A percentile compares a stretch with the other conserved stretches of the same genome.
Evolutionary conservation across 331 rosid species (phyloP).

Genomic region (Quercus tomentella): DNA sequence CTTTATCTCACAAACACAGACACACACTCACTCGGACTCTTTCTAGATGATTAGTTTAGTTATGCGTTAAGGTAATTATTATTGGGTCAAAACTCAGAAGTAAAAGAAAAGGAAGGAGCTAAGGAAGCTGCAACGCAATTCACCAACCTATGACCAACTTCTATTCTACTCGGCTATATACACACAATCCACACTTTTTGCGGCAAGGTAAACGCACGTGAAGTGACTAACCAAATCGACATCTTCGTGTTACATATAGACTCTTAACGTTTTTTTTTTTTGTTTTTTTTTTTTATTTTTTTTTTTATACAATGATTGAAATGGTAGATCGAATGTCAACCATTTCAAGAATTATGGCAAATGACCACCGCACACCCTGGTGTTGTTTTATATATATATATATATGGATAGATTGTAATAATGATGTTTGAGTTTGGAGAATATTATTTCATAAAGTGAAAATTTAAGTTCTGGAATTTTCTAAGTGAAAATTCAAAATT

Average conservation of each 20-base stretch:
- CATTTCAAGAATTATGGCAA: too few species aligned
- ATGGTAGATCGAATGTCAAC: too few species aligned
- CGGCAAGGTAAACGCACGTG: neutral
- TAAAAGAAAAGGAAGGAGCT: neutral
- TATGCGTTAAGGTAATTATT: too few species aligned
- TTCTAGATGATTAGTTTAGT: neutral
- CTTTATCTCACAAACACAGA: neutral
- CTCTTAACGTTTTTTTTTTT: neutral
- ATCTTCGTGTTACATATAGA: neutral
- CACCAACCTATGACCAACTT: neutral
- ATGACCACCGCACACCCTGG: too few species aligned
- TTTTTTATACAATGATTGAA: too few species aligned
- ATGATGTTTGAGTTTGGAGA: too few species aligned
- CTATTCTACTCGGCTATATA: neutral
- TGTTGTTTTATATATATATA: too few species aligned
- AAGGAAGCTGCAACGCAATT: constrained; percentile 2
- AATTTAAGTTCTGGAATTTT: rapidly evolving
- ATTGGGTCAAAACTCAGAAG: too few species aligned
- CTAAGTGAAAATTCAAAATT: too few species aligned
- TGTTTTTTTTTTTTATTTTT: too few species aligned
- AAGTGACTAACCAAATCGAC: neutral
- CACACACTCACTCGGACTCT: neutral
- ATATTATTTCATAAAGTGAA: too few species aligned
- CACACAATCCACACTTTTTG: neutral
- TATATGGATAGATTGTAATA: too few species aligned